These are phyloP conservation scores for Penicillium cataractarum DNA, from an alignment of 495 filamentous ascomycete genomes.

Conservation along the genomic window DNA sequence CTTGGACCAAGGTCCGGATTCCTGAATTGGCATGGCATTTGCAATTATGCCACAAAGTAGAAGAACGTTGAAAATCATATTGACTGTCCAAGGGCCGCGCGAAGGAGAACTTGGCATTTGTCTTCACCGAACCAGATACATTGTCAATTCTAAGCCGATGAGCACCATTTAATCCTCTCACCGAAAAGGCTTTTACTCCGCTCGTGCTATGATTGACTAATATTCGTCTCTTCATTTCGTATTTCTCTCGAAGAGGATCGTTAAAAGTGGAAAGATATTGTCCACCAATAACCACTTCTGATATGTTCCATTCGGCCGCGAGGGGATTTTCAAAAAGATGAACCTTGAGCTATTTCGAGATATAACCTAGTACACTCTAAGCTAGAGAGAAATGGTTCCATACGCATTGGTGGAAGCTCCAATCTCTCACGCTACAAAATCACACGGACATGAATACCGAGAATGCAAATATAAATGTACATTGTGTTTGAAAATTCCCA, in stretches of 20 bases:
- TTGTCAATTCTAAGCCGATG: background rate
- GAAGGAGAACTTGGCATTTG: background rate
- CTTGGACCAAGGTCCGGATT: background rate
- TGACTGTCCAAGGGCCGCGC: background rate
- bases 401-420: too few species aligned
- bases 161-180: background rate
- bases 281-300: background rate
- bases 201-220: background rate
- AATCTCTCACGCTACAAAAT: too few species aligned
- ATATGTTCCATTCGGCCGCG: background rate
- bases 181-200: background rate
- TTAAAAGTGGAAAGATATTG: background rate
- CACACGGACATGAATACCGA: too few species aligned
- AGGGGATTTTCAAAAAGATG: background rate
- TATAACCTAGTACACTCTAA: too few species aligned
- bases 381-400: too few species aligned
- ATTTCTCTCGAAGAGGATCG: background rate
- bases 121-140: background rate
- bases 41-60: background rate
- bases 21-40: background rate
- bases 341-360: background rate
- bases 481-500: too few species aligned
- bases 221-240: background rate
- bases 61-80: background rate
- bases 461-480: too few species aligned